Evolutionary conservation across 441 rosid genomes (phyloP), one percentile per base, ranked within the genome.

Genomic region (Viola pubescens): DNA sequence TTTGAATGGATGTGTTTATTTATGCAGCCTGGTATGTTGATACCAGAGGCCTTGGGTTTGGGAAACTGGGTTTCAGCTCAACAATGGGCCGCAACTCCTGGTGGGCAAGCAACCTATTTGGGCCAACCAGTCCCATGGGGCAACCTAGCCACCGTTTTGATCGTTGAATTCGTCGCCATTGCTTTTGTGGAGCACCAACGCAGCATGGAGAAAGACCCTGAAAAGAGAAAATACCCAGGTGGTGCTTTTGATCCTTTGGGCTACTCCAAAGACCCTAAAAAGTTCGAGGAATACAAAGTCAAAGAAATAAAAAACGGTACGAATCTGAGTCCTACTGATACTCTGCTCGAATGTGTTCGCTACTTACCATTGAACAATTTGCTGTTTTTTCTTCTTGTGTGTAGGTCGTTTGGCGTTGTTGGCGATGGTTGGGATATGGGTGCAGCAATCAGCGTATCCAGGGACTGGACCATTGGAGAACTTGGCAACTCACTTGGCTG

Each of bases 31-130:
- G 98, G 97, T 67, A 75, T 92, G 1, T 67, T 92, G 65, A 78
- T 92, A 48, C 97, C 97, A 10, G 97, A 92, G 75, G 96, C 98
- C 0, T 77, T 92, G 68, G 98, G 98, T 2, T 74, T 78, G 11
- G 98, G 97, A 26, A 92, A 92, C 84, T 92, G 98, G 98, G 98
- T 92, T 19, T 65, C 87, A 78, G 98, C 98, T 38, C 98, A 92
- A 52, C 92, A 89, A 66, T 92, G 98, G 98, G 98, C 98, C 2
- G 91, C 97, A 37, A 0, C 81, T 62, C 98, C 96, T 0, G 97
- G 96, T 13, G 98, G 98, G 9, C 97, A 92, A 76, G 97, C 98
- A 12, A 92, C 96, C 14, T 92, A 92, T 82, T 70, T 92, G 61
- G 96, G 98, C 0, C 82, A 83, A 71, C 97, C 97, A 0, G 98